These are phyloP conservation scores for Verticillium nubilum DNA, from an alignment of 2,329 filamentous ascomycete genomes.

Conservation along the genomic window DNA sequence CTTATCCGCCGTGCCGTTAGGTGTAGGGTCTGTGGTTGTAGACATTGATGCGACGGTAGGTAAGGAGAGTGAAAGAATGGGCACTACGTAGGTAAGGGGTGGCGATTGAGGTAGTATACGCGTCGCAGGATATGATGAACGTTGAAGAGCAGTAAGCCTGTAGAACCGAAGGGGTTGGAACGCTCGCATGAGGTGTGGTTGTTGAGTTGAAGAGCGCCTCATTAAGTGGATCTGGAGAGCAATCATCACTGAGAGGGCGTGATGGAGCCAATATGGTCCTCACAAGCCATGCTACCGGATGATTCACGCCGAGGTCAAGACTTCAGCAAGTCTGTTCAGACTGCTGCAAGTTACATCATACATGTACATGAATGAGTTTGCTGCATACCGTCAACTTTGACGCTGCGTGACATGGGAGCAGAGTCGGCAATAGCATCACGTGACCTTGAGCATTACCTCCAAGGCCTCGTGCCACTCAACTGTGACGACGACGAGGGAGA, in stretches of 20 bases:
- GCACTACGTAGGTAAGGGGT: neutral
- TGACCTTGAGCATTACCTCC: no score
- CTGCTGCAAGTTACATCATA: no score
- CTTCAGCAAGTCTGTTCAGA: no score
- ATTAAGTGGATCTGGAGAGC: constrained; percentile 2
- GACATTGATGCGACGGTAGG: neutral
- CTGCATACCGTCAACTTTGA: no score
- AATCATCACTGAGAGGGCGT: neutral
- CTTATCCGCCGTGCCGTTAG: constrained; percentile 11
- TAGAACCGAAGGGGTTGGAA: neutral
- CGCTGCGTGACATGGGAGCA: no score
- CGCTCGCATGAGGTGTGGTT: neutral
- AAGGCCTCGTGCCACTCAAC: no score
- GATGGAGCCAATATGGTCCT: neutral
- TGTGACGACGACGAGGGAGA: no score
- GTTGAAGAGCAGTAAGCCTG: neutral
- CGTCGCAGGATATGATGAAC: neutral
- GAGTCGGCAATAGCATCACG: no score
- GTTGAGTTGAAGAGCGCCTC: neutral
- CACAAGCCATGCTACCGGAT: neutral
- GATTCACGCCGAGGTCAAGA: neutral
- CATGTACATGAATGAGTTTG: no score
- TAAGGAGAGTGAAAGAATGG: neutral
- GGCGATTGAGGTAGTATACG: neutral
- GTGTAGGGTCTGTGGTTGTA: neutral